Conservation (phyloP, 2,329 filamentous ascomycete species). For the Apiospora pterosperma region DNA sequence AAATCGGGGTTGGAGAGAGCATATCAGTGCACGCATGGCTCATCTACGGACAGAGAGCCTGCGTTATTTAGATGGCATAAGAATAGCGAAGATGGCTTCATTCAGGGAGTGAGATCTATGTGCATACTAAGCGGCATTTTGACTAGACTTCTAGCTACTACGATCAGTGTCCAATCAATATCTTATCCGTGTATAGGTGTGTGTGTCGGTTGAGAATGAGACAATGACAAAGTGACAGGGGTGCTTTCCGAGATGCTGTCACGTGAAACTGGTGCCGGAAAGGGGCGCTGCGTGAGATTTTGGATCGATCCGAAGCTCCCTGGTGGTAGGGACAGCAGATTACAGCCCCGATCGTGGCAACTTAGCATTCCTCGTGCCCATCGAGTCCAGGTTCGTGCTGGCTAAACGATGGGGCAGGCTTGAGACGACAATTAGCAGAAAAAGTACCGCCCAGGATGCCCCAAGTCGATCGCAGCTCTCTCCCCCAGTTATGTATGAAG, state of each 20-base stretch:
- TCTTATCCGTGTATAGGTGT: neutral
- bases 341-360: neutral
- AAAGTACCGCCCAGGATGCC: too few species aligned
- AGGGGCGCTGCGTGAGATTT: neutral
- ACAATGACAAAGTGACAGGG: neutral
- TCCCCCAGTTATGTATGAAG: neutral
- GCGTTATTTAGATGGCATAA: neutral
- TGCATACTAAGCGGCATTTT: neutral
- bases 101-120: neutral
- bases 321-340: neutral
- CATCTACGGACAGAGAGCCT: neutral
- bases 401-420: too few species aligned
- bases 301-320: neutral
- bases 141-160: neutral
- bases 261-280: neutral
- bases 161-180: neutral
- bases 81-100: neutral
- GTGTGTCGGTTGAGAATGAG: neutral
- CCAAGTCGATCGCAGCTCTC: too few species aligned
- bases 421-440: too few species aligned
- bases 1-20: neutral
- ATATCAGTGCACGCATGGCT: neutral
- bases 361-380: neutral
- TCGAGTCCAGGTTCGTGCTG: too few species aligned
- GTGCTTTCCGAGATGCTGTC: neutral